Evolutionary conservation across 108 stramenopile genomes (phyloP), one percentile per base, ranked within the genome.

Genomic region (Cylindrotheca fusiformis): DNA sequence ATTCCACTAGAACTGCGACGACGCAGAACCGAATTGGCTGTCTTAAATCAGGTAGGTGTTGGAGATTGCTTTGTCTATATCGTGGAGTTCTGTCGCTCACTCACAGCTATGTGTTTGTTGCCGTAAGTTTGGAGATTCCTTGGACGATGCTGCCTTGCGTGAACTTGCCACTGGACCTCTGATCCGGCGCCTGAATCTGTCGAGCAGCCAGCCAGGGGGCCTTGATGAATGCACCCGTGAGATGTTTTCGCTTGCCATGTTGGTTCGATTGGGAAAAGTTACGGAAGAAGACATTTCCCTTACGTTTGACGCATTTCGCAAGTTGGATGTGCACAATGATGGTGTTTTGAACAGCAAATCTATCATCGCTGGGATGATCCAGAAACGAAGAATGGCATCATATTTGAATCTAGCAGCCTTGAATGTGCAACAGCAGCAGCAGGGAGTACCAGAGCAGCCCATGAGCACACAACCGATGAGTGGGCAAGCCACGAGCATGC

Each of bases 171-270:
- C 93, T 17, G 93, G 93, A 25, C 86, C 86, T 30, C 58, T 94
- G 49, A 76, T 94, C 55, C 77, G 84, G 22, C 69, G 93, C 2
- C 78, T 94, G 8, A 75, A 89, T 52, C 53, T 94, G 55, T 77
- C 86, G 6, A 80, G 76, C 4, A 74, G 87, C 46, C 45, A 80
- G 53, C 64, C 83, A 20, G 77, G 79, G 52, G 92, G 86, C 23
- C 71, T 94, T 53, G 82, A 89, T 51, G 86, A 91, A 56, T 94
- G 93, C 54, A 94, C 93, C 0, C 77, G 93, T 23, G 93, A 94
- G 57, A 94, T 91, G 90, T 94, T 94, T 71, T 80, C 86, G 32
- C 79, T 94, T 32, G 93, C 93, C 17, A 94, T 94, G 93, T 74
- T 94, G 53, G 89, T 94, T 2, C 79, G 93, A n/a, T 56, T 94